Percentiles rank a stretch among this genome's conserved stretches.
These are phyloP conservation scores for Ramaria rubella DNA, from an alignment of 768 basidiomycete genomes.

Conservation along the genomic window DNA sequence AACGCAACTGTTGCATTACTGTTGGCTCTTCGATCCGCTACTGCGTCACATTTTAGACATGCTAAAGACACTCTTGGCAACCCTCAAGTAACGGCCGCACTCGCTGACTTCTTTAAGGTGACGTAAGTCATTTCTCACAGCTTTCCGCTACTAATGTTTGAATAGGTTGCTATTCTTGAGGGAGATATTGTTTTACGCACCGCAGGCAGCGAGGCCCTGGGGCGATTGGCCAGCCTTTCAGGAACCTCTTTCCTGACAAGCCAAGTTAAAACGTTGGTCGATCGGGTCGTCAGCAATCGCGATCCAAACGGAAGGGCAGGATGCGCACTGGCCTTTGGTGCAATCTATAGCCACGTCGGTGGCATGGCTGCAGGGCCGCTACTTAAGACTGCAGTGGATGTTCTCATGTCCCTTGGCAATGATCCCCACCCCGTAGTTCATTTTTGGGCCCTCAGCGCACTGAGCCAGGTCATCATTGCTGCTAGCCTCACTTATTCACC, in stretches of 20 bases:
- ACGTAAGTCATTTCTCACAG: constrained; percentile 12
- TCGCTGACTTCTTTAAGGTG: constrained; percentile 77
- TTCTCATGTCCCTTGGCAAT: constrained; percentile 89
- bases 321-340: constrained; percentile 86
- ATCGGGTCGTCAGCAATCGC: constrained; percentile 90
- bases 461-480: constrained; percentile 82
- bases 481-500: constrained; percentile 89
- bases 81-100: constrained; percentile 48
- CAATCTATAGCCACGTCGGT: constrained; percentile 88
- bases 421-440: constrained; percentile 97
- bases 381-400: constrained; percentile 91
- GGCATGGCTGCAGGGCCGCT: constrained; percentile 92
- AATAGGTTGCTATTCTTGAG: constrained; percentile 73
- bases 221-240: constrained; percentile 75
- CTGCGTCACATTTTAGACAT: constrained; percentile 46
- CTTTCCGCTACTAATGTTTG: constrained; percentile 7
- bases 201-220: constrained; percentile 82
- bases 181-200: constrained; percentile 70
- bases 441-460: constrained; percentile 83
- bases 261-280: constrained; percentile 85
- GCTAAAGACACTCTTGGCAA: constrained; percentile 62
- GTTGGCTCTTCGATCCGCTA: constrained; percentile 54
- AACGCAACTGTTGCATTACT: constrained; percentile 75
- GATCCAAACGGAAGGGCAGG: constrained; percentile 90
- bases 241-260: constrained; percentile 78